Conservation (phyloP, 495 filamentous ascomycete species). For the Pyronema omphalodes region DNA sequence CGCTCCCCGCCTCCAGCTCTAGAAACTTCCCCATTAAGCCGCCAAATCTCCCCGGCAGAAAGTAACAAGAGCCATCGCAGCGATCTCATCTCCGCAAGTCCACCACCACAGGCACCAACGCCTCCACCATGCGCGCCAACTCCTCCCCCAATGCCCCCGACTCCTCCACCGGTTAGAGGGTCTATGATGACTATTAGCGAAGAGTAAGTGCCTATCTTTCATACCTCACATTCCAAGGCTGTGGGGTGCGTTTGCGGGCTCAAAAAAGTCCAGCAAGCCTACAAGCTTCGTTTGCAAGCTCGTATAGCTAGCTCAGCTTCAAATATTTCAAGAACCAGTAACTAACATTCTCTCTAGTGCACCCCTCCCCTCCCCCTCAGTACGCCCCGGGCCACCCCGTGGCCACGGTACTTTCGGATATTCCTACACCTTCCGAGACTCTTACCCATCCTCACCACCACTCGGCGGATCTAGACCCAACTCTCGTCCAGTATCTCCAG, state of each 20-base stretch:
- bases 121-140: not conserved
- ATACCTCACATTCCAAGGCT: not conserved
- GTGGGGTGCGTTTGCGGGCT: not conserved
- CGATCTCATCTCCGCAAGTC: not conserved
- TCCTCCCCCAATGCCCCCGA: slow-evolving; percentile 1
- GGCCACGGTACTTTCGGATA: slow-evolving; percentile 1
- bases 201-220: not conserved
- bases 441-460: not conserved
- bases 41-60: not conserved
- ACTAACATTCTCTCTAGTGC: not conserved
- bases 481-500: not conserved
- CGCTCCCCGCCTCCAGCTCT: no score
- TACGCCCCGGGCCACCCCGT: not conserved
- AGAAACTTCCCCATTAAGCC: not conserved
- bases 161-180: not conserved
- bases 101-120: not conserved
- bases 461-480: not conserved
- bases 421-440: not conserved
- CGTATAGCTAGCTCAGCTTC: no score
- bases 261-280: no score
- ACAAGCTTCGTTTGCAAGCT: no score
- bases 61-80: not conserved
- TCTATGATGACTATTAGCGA: not conserved
- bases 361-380: not conserved
- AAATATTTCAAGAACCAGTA: no score